phyloP scores from a whole-genome alignment of 768 basidiomycete genomes.

The Lentinula aciculospora region DNA sequence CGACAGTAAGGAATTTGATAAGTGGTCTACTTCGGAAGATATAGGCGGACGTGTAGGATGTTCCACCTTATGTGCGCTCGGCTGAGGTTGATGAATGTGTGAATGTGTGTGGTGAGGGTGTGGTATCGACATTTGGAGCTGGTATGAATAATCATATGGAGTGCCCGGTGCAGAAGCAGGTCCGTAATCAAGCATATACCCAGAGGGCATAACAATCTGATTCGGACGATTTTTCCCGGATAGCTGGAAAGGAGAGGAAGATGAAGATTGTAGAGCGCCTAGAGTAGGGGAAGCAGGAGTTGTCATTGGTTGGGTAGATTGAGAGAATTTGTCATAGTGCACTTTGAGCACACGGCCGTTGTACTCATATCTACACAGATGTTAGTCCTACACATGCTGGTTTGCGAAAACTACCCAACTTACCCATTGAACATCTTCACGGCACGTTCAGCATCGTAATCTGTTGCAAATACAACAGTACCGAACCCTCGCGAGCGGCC shows the following conservation, averaged over 20 bases:
- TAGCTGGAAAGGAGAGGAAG: constrained; percentile 1
- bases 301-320: constrained; percentile 17
- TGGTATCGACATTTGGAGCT: constrained; percentile 11
- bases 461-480: constrained; percentile 81
- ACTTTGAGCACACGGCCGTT: constrained; percentile 87
- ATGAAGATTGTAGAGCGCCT: constrained; percentile 7
- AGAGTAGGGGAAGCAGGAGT: constrained; percentile 18
- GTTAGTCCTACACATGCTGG: not conserved
- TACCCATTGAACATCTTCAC: constrained; percentile 90
- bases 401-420: constrained; percentile 18
- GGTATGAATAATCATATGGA: constrained; percentile 26
- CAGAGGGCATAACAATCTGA: constrained; percentile 28
- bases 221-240: constrained; percentile 11
- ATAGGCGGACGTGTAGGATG: constrained; percentile 2
- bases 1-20: constrained; percentile 5
- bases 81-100: constrained; percentile 6
- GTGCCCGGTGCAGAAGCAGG: constrained; percentile 31
- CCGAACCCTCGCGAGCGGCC: constrained; percentile 91
- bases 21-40: not conserved
- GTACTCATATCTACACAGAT: constrained; percentile 65
- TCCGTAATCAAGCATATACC: constrained; percentile 31
- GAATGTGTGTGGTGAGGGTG: constrained; percentile 12
- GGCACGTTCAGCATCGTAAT: constrained; percentile 79
- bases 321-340: constrained; percentile 81
- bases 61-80: not conserved